A percentile compares a stretch with the other conserved stretches of the same genome.
Conservation (phyloP, 2,329 filamentous ascomycete genomes). For the Zasmidium citrigriseum region DNA sequence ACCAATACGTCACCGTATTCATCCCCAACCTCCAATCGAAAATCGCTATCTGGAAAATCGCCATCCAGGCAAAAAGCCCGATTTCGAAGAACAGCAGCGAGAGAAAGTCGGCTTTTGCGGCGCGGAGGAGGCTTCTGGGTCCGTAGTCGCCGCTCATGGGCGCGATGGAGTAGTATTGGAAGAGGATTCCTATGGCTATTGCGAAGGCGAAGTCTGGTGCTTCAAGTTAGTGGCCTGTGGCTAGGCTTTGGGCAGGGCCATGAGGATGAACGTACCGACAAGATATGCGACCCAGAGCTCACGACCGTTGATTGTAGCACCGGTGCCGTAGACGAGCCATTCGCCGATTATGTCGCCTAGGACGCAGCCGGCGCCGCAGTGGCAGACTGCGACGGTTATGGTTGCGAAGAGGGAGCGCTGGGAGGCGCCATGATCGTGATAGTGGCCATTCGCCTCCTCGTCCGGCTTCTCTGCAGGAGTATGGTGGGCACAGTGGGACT, state of each 20-base stretch:
- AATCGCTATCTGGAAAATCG: constrained; percentile 31
- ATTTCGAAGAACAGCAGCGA: constrained; percentile 33
- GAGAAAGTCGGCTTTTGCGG: constrained; percentile 34
- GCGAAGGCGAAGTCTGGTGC: constrained; percentile 34
- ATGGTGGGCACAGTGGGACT: not conserved
- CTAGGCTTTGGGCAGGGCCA: not conserved
- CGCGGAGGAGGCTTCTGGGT: constrained; percentile 25
- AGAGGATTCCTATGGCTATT: constrained; percentile 32
- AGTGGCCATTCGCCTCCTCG: constrained; percentile 3
- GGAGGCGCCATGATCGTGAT: constrained; percentile 8
- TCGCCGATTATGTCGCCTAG: constrained; percentile 37
- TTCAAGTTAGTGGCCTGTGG: constrained; percentile 1
- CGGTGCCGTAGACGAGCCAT: constrained; percentile 36
- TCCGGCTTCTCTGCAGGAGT: not conserved
- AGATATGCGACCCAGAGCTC: constrained; percentile 24
- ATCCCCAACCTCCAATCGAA: constrained; percentile 29
- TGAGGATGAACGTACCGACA: constrained; percentile 6
- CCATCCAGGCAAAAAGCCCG: constrained; percentile 36
- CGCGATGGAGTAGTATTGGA: constrained; percentile 38
- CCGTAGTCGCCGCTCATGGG: constrained; percentile 36
- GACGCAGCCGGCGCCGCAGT: constrained; percentile 37
- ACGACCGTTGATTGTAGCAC: constrained; percentile 22
- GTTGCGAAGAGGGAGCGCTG: constrained; percentile 29
- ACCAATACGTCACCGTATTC: constrained; percentile 34
- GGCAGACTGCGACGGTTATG: constrained; percentile 32